These are phyloP conservation scores for Malus hybrid DNA, from an alignment of 331 rosid species.

Conservation along the genomic window DNA sequence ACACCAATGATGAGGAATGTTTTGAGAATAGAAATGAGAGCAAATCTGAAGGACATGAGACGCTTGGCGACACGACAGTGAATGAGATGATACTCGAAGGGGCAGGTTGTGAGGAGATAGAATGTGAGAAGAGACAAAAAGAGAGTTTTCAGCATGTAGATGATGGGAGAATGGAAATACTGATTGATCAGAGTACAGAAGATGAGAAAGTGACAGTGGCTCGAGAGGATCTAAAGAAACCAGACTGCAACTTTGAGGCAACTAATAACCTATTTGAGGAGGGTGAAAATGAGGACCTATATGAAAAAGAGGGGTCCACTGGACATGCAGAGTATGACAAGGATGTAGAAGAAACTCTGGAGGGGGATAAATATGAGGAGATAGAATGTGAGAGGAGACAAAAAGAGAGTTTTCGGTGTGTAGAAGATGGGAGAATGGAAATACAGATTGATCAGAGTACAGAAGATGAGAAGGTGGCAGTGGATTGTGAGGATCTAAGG, in stretches of 20 bases:
- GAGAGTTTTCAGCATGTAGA: constrained; percentile 17
- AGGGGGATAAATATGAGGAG: constrained; percentile 15
- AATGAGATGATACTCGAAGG: constrained; percentile 30
- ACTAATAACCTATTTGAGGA: constrained; percentile 25
- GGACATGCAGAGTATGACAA: constrained; percentile 21
- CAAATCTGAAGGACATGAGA: constrained; percentile 26
- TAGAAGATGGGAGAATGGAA: constrained; percentile 7
- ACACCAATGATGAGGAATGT: constrained; percentile 28
- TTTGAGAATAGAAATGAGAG: constrained; percentile 26
- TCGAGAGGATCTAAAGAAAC: constrained; percentile 27
- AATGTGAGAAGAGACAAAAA: constrained; percentile 24
- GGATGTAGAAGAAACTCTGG: constrained; percentile 22
- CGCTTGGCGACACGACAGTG: constrained; percentile 24
- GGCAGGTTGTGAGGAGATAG: constrained; percentile 18
- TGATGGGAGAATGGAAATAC: background rate
- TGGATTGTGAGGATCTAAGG: constrained; percentile 24
- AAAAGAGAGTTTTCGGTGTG: constrained; percentile 16
- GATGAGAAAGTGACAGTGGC: constrained; percentile 15
- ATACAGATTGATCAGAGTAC: constrained; percentile 12
- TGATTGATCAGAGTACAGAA: constrained; percentile 20
- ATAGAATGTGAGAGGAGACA: constrained; percentile 23
- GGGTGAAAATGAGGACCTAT: constrained; percentile 35
- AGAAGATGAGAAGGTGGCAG: constrained; percentile 20
- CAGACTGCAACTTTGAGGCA: constrained; percentile 22
- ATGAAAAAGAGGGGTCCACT: constrained; percentile 17